Evolutionary conservation across 768 basidiomycete species (phyloP).

Genomic region (Roridomyces roridus): DNA sequence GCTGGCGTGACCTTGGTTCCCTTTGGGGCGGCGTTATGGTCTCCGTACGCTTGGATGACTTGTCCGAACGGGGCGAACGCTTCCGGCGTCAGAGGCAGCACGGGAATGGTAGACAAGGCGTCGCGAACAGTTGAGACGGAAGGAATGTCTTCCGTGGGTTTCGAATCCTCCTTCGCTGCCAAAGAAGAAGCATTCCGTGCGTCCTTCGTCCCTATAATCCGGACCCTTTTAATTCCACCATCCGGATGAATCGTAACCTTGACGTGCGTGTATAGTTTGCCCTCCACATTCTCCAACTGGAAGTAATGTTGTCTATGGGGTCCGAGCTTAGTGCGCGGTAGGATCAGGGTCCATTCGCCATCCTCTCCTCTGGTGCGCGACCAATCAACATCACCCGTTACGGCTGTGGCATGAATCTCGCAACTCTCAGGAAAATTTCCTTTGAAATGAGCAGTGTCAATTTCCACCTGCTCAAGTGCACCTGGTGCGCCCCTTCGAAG

Average conservation of each 20-base stretch:
- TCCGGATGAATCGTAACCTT: conserved; percentile 92
- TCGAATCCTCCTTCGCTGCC: not conserved
- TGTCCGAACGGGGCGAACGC: conserved; percentile 90
- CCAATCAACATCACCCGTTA: conserved; percentile 41
- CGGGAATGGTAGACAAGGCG: conserved; percentile 44
- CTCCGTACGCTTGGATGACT: conserved; percentile 87
- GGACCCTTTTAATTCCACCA: conserved; percentile 93
- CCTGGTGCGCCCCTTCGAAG: conserved; percentile 72
- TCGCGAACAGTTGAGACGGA: not conserved
- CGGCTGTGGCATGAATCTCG: conserved; percentile 56
- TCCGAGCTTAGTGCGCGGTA: conserved; percentile 81
- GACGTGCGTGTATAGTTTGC: conserved; percentile 76
- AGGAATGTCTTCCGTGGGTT: not conserved
- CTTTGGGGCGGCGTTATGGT: conserved; percentile 69
- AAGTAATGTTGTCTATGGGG: conserved; percentile 92
- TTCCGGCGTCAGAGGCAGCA: conserved; percentile 79
- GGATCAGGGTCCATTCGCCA: conserved; percentile 73
- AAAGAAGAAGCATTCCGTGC: conserved; percentile 1
- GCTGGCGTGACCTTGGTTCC: conserved; percentile 78
- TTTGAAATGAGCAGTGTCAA: conserved; percentile 95
- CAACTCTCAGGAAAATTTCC: conserved; percentile 81
- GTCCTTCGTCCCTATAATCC: conserved; percentile 68
- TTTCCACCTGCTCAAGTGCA: conserved; percentile 75
- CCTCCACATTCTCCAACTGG: conserved; percentile 72
- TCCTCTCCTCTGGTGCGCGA: conserved; percentile 41